Evolutionary conservation across 305 asterid species (phyloP), one percentile per base, ranked within the genome.

Genomic region (Galium porrigens): DNA sequence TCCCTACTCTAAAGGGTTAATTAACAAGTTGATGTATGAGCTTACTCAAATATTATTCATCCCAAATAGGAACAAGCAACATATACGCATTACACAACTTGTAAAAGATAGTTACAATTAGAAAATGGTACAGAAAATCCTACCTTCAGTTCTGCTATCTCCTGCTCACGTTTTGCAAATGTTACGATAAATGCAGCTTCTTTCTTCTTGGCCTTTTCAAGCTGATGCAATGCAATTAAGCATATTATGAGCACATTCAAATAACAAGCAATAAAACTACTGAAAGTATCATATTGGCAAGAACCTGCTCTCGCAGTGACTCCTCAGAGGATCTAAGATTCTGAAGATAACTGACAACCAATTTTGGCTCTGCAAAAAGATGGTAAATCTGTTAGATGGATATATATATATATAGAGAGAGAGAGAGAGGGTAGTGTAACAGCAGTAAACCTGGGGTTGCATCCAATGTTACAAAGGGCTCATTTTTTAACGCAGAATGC

Each of bases 61-160:
- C 41, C 52, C 42, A 42, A 44, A 25, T n/a, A 42, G 14, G 12
- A 25, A 25, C 12, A n/a, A 15, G 56, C 5, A 22, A 22, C 58
- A 18, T 30, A 18, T 30, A 32, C 4, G 18, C 33, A 64, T 3
- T 10, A 53, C 0, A 41, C 34, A 2, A 49, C 20, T 18, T 29
- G 22, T 5, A 29, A 33, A 64, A 44, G 5, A 68, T 33, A 67
- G 20, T 11, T 33, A 42, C 33, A 63, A 20, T 20, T 25, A 34
- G 15, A 1, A 46, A 61, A 44, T 34, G 18, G 15, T n/a, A 4
- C 4, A 65, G 46, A 65, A 60, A 68, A 59, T 62, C 65, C 61
- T 62, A 86, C 97, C 97, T 90, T 90, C 81, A 91, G 76, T 71
- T 91, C 98, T 75, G 98, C 94, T 78, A 91, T 91, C 86, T 91